Conservation (phyloP, 345 rosid genomes). For the Microthlaspi erraticum region DNA sequence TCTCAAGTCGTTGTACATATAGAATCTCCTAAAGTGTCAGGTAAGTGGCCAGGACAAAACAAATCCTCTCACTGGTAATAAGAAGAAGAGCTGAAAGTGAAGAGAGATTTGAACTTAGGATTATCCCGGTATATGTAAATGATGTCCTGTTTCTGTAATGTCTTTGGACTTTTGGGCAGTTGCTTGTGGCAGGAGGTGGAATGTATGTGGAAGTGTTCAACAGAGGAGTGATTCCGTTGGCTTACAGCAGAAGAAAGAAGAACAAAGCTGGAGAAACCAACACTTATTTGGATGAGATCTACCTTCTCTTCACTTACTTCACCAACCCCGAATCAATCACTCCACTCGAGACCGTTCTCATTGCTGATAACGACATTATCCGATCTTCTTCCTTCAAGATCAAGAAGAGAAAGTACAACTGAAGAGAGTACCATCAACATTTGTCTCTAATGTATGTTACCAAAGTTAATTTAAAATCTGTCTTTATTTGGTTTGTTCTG, state of each 20-base stretch:
- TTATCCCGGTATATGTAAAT: too few species aligned
- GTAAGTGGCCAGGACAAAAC: too few species aligned
- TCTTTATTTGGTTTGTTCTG: too few species aligned
- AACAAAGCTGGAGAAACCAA: constrained; percentile 86
- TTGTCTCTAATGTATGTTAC: constrained; percentile 2
- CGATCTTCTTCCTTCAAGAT: constrained; percentile 75
- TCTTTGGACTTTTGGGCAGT: constrained; percentile 45
- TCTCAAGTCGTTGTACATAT: constrained; percentile 82
- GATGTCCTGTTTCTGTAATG: too few species aligned
- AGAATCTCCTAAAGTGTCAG: constrained; percentile 46
- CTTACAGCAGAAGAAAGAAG: constrained; percentile 83
- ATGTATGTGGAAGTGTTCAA: constrained; percentile 96
- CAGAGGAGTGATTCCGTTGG: constrained; percentile 91
- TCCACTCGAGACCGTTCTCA: constrained; percentile 56
- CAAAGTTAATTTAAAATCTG: not conserved
- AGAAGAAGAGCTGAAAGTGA: too few species aligned
- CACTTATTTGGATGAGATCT: constrained; percentile 87
- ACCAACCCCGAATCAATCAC: constrained; percentile 81
- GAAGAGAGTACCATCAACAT: constrained; percentile 7
- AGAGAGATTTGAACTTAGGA: too few species aligned
- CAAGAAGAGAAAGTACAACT: constrained; percentile 69
- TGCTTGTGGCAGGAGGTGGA: constrained; percentile 97
- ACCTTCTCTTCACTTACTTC: constrained; percentile 89
- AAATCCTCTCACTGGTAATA: too few species aligned
- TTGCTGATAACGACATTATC: constrained; percentile 71